These are phyloP conservation scores for Lactarius hengduanensis DNA, from an alignment of 768 basidiomycete genomes.

Conservation along the genomic window DNA sequence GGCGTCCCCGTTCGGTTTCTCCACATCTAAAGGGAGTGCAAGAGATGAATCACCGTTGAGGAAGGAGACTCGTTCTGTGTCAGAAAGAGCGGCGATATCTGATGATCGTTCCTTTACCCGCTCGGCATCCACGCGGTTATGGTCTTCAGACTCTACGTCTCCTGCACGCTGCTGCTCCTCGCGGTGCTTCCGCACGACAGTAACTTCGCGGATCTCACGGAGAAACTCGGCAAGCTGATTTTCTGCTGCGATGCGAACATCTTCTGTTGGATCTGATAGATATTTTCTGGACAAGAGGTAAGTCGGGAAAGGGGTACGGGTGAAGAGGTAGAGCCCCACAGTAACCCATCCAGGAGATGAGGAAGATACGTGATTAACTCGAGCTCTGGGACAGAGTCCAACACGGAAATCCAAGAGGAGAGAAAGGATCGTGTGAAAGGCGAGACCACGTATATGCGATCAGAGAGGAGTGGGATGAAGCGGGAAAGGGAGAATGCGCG, in stretches of 20 bases:
- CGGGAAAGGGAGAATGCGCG: conserved; percentile 92
- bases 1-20: conserved; percentile 26
- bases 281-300: conserved; percentile 63
- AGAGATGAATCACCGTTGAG: conserved; percentile 10
- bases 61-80: conserved; percentile 15
- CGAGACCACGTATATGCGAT: conserved; percentile 92
- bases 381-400: conserved; percentile 95
- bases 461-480: conserved; percentile 91
- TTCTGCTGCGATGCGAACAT: conserved; percentile 90
- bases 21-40: conserved; percentile 38
- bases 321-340: conserved; percentile 50
- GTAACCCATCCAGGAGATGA: conserved; percentile 88
- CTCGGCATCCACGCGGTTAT: conserved; percentile 13
- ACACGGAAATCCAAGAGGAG: conserved; percentile 94
- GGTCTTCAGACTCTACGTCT: conserved; percentile 20
- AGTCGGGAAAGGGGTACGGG: conserved; percentile 21
- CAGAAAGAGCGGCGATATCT: conserved; percentile 1
- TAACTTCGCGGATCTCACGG: conserved; percentile 86
- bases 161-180: conserved; percentile 43
- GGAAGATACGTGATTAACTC: conserved; percentile 94
- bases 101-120: conserved; percentile 9
- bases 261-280: conserved; percentile 90
- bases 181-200: conserved; percentile 63
- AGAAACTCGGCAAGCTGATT: conserved; percentile 86
- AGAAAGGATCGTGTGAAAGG: conserved; percentile 95